These are phyloP conservation scores for Schwanniomyces vanrijiae DNA, from an alignment of 805 yeast genomes.

Conservation along the genomic window DNA sequence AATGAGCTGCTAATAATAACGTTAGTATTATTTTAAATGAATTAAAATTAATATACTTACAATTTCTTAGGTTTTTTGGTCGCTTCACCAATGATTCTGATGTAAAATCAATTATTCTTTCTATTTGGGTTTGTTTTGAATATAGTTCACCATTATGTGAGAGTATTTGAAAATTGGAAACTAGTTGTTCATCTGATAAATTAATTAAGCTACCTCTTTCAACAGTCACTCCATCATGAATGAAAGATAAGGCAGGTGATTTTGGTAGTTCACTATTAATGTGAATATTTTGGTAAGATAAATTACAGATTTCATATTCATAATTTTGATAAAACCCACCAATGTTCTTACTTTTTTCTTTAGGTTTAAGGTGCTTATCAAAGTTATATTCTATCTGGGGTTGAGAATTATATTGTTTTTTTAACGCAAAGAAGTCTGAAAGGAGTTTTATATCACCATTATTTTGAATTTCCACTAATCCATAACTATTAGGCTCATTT, in stretches of 20 bases:
- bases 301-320: slow-evolving; percentile 31
- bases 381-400: slow-evolving; percentile 22
- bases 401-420: slow-evolving; percentile 42
- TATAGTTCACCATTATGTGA: slow-evolving; percentile 43
- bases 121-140: slow-evolving; percentile 21
- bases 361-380: slow-evolving; percentile 18
- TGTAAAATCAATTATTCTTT: slow-evolving; percentile 13
- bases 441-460: slow-evolving; percentile 44
- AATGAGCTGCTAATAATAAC: background rate
- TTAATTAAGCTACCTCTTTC: slow-evolving; percentile 50
- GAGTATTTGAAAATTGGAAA: slow-evolving; percentile 41
- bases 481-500: slow-evolving; percentile 78
- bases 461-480: slow-evolving; percentile 55
- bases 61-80: background rate
- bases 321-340: slow-evolving; percentile 9
- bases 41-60: background rate
- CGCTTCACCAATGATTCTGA: slow-evolving; percentile 7
- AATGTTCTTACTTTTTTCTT: slow-evolving; percentile 12
- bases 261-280: slow-evolving; percentile 47
- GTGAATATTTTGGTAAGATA: slow-evolving; percentile 31
- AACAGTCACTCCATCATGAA: slow-evolving; percentile 49
- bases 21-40: background rate
- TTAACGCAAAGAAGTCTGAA: slow-evolving; percentile 44
- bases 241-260: slow-evolving; percentile 41
- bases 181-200: slow-evolving; percentile 43